A percentile compares a stretch with the other conserved stretches of the same genome.
Evolutionary conservation across 1,139 yeast species (phyloP).

Genomic region (Debaryomyces coudertii): DNA sequence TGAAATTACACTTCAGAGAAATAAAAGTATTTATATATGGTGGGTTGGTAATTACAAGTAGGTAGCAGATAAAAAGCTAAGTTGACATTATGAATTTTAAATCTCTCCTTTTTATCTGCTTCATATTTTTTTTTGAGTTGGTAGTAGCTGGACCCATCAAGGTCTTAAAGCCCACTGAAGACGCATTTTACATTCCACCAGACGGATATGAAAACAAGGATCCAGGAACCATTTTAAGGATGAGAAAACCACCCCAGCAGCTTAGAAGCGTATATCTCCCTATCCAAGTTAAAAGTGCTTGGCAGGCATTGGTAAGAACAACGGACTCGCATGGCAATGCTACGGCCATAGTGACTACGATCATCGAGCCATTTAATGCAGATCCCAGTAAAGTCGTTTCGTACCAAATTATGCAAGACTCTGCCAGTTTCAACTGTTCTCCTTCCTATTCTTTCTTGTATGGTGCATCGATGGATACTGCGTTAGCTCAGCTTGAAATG

Average conservation of each 20-base stretch:
- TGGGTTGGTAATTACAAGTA: neutral
- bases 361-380: slow-evolving; percentile 35
- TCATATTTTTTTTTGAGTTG: neutral
- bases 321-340: slow-evolving; percentile 36
- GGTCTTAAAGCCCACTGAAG: slow-evolving; percentile 18
- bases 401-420: slow-evolving; percentile 40
- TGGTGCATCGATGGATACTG: slow-evolving; percentile 25
- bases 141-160: slow-evolving; percentile 6
- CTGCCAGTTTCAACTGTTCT: slow-evolving; percentile 32
- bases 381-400: slow-evolving; percentile 32
- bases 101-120: neutral
- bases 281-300: slow-evolving; percentile 25
- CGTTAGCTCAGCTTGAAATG: slow-evolving; percentile 28
- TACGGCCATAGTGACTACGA: slow-evolving; percentile 33
- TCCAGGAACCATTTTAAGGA: slow-evolving; percentile 26
- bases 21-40: neutral
- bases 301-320: slow-evolving; percentile 40
- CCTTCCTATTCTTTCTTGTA: slow-evolving; percentile 33
- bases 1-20: neutral
- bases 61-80: neutral
- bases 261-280: slow-evolving; percentile 21
- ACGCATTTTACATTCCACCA: slow-evolving; percentile 28
- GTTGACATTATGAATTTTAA: neutral
- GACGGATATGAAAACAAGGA: slow-evolving; percentile 22
- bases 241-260: slow-evolving; percentile 26